Conservation (phyloP, 129 eudicot species). For the Lactuca sativa region DNA sequence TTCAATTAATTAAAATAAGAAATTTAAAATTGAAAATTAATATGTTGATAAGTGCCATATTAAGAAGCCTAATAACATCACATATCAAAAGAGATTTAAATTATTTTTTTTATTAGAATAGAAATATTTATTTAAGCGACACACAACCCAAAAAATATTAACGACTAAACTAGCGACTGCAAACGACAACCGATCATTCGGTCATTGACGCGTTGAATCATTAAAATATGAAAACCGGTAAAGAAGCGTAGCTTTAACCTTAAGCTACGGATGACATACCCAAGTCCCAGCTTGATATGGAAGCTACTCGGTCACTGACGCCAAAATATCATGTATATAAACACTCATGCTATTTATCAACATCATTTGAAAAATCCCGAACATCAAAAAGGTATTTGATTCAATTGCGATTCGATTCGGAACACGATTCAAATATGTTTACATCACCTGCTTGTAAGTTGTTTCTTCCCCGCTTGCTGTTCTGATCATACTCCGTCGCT, state of each 20-base stretch:
- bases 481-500: background rate
- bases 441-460: slow-evolving; percentile 21
- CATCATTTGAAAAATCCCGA: background rate
- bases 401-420: background rate
- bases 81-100: too few relatives aligned
- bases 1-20: too few relatives aligned
- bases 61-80: too few relatives aligned
- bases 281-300: background rate
- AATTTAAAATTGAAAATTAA: too few relatives aligned
- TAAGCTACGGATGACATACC: slow-evolving; percentile 8
- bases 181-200: too few relatives aligned
- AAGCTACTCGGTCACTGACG: slow-evolving; percentile 25
- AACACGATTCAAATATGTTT: slow-evolving; percentile 12
- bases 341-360: background rate
- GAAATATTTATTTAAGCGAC: too few relatives aligned
- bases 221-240: background rate
- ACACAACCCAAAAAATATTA: too few relatives aligned
- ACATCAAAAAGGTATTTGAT: background rate
- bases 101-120: too few relatives aligned
- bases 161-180: too few relatives aligned
- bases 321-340: slow-evolving; percentile 5
- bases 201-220: too few relatives aligned
- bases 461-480: slow-evolving; percentile 2
- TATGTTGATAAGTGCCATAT: too few relatives aligned
- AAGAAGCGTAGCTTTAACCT: slow-evolving; percentile 18